These are phyloP conservation scores for Nissolia schottii DNA, from an alignment of 306 rosid species.

Conservation along the genomic window DNA sequence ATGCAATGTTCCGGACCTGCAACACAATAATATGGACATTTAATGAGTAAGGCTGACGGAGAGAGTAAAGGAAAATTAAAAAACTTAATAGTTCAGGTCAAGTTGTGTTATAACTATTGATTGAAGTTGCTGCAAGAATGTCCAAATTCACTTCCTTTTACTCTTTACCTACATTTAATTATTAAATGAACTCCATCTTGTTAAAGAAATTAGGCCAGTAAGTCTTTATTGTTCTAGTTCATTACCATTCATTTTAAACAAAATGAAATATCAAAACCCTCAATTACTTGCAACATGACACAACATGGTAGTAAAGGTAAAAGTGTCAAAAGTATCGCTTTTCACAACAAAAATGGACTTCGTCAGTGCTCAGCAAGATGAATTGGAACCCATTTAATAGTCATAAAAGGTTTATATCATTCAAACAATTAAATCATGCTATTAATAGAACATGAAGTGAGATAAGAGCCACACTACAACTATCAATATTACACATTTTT, in stretches of 20 bases:
- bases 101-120: not conserved
- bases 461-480: not conserved
- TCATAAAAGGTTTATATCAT: not conserved
- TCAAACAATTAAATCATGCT: slow-evolving; percentile 6
- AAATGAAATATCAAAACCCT: not conserved
- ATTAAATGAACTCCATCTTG: not conserved
- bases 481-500: not conserved
- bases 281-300: not conserved
- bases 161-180: not conserved
- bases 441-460: not conserved
- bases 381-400: not conserved
- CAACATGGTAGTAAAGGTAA: no score
- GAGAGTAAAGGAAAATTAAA: slow-evolving; percentile 2
- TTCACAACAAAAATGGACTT: no score
- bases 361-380: no score
- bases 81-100: not conserved
- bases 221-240: not conserved
- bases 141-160: not conserved
- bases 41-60: not conserved
- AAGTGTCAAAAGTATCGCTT: no score
- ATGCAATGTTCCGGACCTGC: slow-evolving; percentile 90
- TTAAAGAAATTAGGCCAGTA: not conserved
- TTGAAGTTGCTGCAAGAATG: slow-evolving; percentile 7
- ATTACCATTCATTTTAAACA: no score
- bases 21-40: slow-evolving; percentile 22